Evolutionary conservation across 2,329 filamentous ascomycete species (phyloP).

Genomic region (Pseudogymnoascus sp.): DNA sequence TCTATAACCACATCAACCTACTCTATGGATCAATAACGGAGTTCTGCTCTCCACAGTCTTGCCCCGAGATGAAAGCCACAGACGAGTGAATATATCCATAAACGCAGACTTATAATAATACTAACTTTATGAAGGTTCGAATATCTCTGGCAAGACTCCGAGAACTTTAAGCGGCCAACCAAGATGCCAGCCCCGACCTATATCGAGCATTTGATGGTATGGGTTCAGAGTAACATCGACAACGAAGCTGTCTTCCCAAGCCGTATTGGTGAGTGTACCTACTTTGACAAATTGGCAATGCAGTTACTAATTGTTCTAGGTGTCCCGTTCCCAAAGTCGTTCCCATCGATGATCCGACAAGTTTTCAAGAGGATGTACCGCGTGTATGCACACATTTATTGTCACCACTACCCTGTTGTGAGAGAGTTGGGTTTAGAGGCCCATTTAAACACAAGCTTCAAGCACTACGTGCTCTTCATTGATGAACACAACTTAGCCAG

Average conservation of each 20-base stretch:
- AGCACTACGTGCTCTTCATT: conserved; percentile 98
- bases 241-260: conserved; percentile 94
- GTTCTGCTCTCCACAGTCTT: conserved; percentile 95
- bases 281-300: conserved; percentile 36
- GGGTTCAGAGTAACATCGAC: conserved; percentile 92
- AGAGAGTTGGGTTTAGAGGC: conserved; percentile 92
- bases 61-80: conserved; percentile 99
- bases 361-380: conserved; percentile 99
- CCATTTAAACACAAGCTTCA: conserved; percentile 98
- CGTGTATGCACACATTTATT: conserved; percentile 99
- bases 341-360: conserved; percentile 80
- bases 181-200: conserved; percentile 98
- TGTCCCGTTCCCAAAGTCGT: conserved; percentile 90
- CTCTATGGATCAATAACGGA: conserved; percentile 98
- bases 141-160: conserved; percentile 96
- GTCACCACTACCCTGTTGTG: conserved; percentile 97
- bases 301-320: conserved; percentile 39
- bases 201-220: conserved; percentile 95
- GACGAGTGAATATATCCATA: conserved; percentile 63
- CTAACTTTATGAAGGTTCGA: conserved; percentile 60
- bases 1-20: conserved; percentile 99
- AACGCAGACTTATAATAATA: not conserved
- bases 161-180: conserved; percentile 89
- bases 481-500: conserved; percentile 90
- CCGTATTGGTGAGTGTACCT: conserved; percentile 59